Evolutionary conservation across 2,329 filamentous ascomycete genomes (phyloP), one percentile per base, ranked within the genome.

Genomic region (Nothophaeocryptopus gaeumannii): DNA sequence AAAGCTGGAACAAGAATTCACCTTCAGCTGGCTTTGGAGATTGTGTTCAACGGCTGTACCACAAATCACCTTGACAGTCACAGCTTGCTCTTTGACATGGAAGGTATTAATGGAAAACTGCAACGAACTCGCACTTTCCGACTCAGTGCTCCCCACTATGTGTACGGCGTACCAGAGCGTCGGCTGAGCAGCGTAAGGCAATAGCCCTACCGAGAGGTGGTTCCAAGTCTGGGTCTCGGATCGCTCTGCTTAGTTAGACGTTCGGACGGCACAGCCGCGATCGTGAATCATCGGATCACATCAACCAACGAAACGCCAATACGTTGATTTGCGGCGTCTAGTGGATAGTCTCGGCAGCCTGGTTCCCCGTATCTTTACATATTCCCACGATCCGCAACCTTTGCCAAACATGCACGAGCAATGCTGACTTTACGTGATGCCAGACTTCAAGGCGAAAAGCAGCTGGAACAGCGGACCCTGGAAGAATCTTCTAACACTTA

Each of bases 401-500:
- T 26, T 26, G 20, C 20, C 20, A 26, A 26, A 26, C 45, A 31
- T 16, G 12, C 31, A 33, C 31, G 20, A 12, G 51, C 43, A 12
- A 56, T 56, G 56, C 56, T 58, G 16, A 43, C 45, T 36, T 35
- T 45, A 15, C 34, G 40, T 16, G 34, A 54, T 45, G 37, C 55
- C 64, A 81, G 79, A 62, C 69, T 83, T 47, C 79, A 81, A 56
- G 81, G 80, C 60, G 81, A 83, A 66, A 74, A 73, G 43, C 77
- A 82, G 54, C 74, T 83, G 40, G 81, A 80, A 39, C 74, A 78
- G 55, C 72, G 77, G 54, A 77, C 79, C 39, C 74, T 82, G 35
- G 75, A 80, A 56, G 75, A 74, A 49, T 82, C 80, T 2, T 82
- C 79, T 16, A 78, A 83, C 60, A 79, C 77, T 30, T 84, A 84